Base-by-base conservation (phyloP, 73 alveolate species). In the Paramecium sonneborni region DNA sequence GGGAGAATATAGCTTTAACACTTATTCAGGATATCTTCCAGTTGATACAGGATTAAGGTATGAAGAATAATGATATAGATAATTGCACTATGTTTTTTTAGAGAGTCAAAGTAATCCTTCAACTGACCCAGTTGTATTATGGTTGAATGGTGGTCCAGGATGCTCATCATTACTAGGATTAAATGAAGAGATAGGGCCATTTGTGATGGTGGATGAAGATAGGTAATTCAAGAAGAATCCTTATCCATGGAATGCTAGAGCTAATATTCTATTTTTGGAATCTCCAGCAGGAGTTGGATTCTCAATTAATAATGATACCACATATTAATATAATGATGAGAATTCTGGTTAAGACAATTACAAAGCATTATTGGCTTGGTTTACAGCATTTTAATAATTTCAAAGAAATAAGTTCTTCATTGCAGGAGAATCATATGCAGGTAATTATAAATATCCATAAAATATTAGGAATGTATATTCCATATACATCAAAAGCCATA, bases 241-340 rank as follows among this genome's bases (percentile, higher is more conserved):
- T 26, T 96, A 92, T 93, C 86, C 99, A 23, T 98, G 99, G 99
- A 98, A 98, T 95, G 67, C 67, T 15, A 95, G 94, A 62, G 96
- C 96, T 15, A 95, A 96, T 84, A 55, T 96, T 57, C 92, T 98
- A 26, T 96, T 93, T 70, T 85, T 98, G 57, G 99, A 98, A 67
- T 93, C 96, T 24, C 99, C 99, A 1, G 99, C 99, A 72, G 99
- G 99, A 35, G 99, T 97, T 44, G 99, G 99, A 24, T 98, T 89
- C 85, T 95, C 98, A 23, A 39, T 44, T 21, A 57, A 57, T 23
- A 46, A 76, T 2, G 24, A 30, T 69, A 32, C 57, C 1, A 41
- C 55, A 1, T 79, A 88, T 74, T 35, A 3, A 28, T 58, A 48
- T 30, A 88, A 90, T 26, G 93, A 93, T 72, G 90, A 69, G 48